Conservation (phyloP, 306 rosid species). For the Glycine tomentella region DNA sequence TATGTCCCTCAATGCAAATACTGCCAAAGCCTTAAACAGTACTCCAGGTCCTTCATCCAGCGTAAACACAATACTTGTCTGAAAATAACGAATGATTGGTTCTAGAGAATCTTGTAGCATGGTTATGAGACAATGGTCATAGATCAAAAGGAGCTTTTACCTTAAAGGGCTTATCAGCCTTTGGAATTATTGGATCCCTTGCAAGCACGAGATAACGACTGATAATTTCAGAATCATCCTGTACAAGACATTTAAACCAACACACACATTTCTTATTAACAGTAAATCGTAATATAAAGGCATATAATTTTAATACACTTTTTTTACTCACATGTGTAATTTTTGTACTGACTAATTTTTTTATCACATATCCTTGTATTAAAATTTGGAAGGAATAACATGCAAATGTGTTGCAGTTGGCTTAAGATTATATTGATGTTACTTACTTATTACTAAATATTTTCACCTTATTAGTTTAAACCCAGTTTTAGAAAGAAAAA, state of each 20-base stretch:
- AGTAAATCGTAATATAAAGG: too few relatives aligned
- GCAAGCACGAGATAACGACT: constrained; percentile 71
- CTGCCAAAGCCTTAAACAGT: constrained; percentile 65
- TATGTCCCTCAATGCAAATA: constrained; percentile 65
- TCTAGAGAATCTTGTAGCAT: constrained; percentile 24
- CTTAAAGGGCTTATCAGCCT: constrained; percentile 56
- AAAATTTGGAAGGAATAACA: not conserved
- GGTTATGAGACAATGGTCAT: constrained; percentile 15
- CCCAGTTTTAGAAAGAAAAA: too few relatives aligned
- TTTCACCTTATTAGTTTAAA: too few relatives aligned
- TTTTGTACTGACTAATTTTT: not conserved
- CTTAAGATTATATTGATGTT: too few relatives aligned
- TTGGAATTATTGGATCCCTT: constrained; percentile 73
- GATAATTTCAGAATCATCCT: constrained; percentile 64
- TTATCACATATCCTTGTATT: not conserved
- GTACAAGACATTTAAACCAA: constrained; percentile 40
- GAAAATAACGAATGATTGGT: constrained; percentile 34
- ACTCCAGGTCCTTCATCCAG: constrained; percentile 67
- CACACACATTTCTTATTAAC: constrained; percentile 34
- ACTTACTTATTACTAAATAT: too few relatives aligned
- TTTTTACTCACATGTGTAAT: too few relatives aligned
- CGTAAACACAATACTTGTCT: constrained; percentile 66
- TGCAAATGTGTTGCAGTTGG: too few relatives aligned
- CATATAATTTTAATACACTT: not conserved
- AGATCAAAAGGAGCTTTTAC: constrained; percentile 42